Base-by-base conservation (phyloP, 805 yeast species). In the Lachancea sp. region DNA sequence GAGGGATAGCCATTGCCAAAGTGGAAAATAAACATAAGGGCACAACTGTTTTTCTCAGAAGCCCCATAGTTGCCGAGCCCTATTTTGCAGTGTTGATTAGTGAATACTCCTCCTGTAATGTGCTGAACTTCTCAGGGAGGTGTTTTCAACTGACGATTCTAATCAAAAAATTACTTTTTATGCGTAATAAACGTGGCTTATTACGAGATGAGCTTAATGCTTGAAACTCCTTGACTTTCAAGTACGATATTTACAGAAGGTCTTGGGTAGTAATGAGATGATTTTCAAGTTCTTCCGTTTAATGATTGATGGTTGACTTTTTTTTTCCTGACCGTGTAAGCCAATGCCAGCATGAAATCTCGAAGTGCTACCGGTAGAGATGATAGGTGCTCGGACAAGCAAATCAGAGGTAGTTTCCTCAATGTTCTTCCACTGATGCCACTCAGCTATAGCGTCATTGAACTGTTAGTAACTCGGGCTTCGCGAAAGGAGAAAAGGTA, bases 391-490 rank as follows among this genome's bases (percentile, higher is more conserved):
- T 59, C 62, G 2, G 65, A 55, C 3, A 60, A 43, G 28, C 61
- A 54, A 5, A 43, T 32, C 20, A 60, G 37, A 3, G 65, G 61
- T 9, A 60, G 24, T 38, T 59, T 59, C 19, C 56, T 45, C 8
- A 57, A 38, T 1, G 48, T 50, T 37, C 65, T 52, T n/a, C 65
- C 65, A 43, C 63, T 60, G 9, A 56, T 33, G 4, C 50, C 43
- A 13, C 45, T 16, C 1, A 35, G 36, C 64, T 58, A 21, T 18
- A 15, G 8, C 8, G 7, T 32, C 13, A 19, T 16, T 6, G 20
- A 22, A 20, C n/a, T 11, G 38, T 38, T 33, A 30, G 36, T 35
- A 17, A 19, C n/a, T n/a, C n/a, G n/a, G n/a, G n/a, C n/a, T n/a
- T n/a, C n/a, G n/a, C n/a, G n/a, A n/a, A n/a, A n/a, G n/a, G n/a